Evolutionary conservation across 345 rosid genomes (phyloP).

Genomic region (Abelmoschus esculentus): DNA sequence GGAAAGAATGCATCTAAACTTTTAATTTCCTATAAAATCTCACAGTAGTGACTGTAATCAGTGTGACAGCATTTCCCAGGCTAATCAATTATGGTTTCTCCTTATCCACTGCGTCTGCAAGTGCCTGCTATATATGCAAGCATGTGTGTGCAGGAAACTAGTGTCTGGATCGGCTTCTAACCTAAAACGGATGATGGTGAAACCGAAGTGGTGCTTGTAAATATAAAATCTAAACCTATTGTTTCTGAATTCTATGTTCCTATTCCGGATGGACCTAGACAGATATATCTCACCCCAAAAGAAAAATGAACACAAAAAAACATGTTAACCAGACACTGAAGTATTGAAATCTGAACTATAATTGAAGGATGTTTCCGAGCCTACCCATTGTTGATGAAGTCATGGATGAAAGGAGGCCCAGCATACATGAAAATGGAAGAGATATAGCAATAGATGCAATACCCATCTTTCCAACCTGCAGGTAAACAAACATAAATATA

Average conservation of each 20-base stretch:
- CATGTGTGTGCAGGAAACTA: neutral
- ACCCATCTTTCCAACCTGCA: conserved; percentile 77
- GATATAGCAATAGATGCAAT: conserved; percentile 81
- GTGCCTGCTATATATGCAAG: neutral
- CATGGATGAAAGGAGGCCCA: conserved; percentile 83
- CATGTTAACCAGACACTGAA: neutral
- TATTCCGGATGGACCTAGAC: neutral
- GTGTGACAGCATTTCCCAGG: neutral
- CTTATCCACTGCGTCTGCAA: neutral
- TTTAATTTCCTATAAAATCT: neutral
- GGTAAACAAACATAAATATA: neutral
- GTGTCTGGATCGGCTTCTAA: neutral
- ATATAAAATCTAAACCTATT: neutral
- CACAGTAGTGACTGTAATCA: neutral
- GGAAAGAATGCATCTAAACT: neutral
- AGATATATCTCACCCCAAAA: neutral
- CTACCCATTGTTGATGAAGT: conserved; percentile 92
- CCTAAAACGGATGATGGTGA: neutral
- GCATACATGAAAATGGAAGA: conserved; percentile 81
- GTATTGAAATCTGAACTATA: neutral
- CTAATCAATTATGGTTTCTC: neutral
- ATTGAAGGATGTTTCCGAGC: conserved; percentile 9
- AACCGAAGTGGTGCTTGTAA: neutral
- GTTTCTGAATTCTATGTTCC: neutral
- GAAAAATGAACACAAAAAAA: neutral